These are phyloP conservation scores for Cryptococcus hybrid DNA, from an alignment of 1,284 basidiomycete genomes.

Conservation along the genomic window DNA sequence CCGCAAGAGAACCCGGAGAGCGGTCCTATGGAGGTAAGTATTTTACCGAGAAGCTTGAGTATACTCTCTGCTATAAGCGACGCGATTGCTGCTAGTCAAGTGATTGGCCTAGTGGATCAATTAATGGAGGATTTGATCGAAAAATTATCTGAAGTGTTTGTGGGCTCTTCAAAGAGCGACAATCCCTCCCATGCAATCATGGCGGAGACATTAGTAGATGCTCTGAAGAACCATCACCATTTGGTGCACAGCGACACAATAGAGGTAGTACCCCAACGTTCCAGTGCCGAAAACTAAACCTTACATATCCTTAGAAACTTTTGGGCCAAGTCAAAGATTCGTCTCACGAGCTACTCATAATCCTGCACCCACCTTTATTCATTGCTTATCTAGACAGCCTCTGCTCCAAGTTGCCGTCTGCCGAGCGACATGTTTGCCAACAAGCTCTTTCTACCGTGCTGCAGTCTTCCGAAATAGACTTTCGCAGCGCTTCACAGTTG, in stretches of 20 bases:
- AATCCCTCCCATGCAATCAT: not conserved
- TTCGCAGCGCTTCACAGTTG: slow-evolving; percentile 20
- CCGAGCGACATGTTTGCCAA: slow-evolving; percentile 5
- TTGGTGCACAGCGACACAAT: not conserved
- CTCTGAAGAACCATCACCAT: slow-evolving; percentile 10
- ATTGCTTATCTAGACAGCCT: slow-evolving; percentile 16
- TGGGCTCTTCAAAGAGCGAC: not conserved
- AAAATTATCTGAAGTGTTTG: not conserved
- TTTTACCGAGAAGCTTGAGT: slow-evolving; percentile 12
- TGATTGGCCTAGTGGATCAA: slow-evolving; percentile 4
- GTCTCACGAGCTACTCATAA: slow-evolving; percentile 2
- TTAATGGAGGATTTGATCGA: slow-evolving; percentile 3
- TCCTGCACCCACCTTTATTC: slow-evolving; percentile 13
- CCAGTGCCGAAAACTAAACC: not conserved
- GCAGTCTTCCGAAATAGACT: slow-evolving; percentile 10
- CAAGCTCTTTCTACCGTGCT: slow-evolving; percentile 11
- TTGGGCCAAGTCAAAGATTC: not conserved
- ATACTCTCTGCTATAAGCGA: slow-evolving; percentile 14
- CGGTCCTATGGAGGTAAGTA: not conserved
- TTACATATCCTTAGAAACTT: slow-evolving; percentile 2
- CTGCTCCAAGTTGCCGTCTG: slow-evolving; percentile 1
- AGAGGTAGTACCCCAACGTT: slow-evolving; percentile 1
- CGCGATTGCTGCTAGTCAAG: not conserved
- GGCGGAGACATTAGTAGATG: slow-evolving; percentile 18
- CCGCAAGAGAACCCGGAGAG: not conserved